Base-by-base conservation (phyloP, 129 eudicot genomes). In the Erigeron canadensis region DNA sequence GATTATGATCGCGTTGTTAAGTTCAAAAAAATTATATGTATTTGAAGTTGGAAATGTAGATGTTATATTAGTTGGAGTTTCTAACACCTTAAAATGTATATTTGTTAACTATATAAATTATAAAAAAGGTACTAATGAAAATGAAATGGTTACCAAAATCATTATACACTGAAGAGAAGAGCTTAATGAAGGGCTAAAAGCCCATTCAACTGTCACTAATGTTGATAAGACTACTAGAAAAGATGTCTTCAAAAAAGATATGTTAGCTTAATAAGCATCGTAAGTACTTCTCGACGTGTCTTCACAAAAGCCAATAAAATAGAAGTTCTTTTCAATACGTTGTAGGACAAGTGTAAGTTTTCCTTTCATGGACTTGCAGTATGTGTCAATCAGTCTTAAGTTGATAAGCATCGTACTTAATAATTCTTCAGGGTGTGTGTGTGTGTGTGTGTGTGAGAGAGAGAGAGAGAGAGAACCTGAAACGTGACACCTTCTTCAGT, bases 401-500 rank as follows among this genome's bases (percentile, higher is more conserved):
- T 5, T 6, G 28, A 5, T 34, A 34, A 60, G 38, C 44, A 28
- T 60, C 11, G 13, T 60, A 60, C 8, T 23, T 23, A 10, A 0
- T 4, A 34, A 60, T 6, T 60, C 15, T 34, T 34, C 21, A 60
- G 21, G 21, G 28, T 12, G 17, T 21, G 42, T 21, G 38, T 56
- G 41, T 70, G 28, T 4, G 55, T 63, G 43, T 46, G 56, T 43
- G 67, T 12, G 76, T 45, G 77, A 41, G 61, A 41, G 61, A 54
- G 69, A 40, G 23, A 56, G 63, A 65, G 67, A 21, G 40, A 38
- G 68, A 68, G 73, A 74, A 92, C 98, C 98, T 92, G 96, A 79
- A 92, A 92, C 2, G 98, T 92, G 80, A 92, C 98, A 72, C 98
- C 98, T 68, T 83, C 71, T 75, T 92, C 98, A 7, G 95, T 92